Conservation (phyloP, 305 asterid genomes). For the Fraxinus ornus region DNA sequence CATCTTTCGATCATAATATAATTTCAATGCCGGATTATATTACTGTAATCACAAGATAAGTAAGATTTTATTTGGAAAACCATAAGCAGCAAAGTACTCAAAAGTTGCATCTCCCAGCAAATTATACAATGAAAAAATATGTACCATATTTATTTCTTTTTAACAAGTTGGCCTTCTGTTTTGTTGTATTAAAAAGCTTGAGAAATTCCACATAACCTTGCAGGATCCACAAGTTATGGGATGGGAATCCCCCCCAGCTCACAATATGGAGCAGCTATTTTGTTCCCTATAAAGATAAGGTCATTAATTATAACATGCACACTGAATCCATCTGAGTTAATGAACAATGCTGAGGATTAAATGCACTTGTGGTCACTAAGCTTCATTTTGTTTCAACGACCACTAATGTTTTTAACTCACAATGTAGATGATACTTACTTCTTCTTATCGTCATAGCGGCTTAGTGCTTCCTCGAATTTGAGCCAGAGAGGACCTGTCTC, state of each 20-base stretch:
- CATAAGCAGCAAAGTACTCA: not conserved
- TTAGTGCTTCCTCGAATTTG: slow-evolving; percentile 64
- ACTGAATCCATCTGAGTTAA: not conserved
- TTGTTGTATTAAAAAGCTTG: not conserved
- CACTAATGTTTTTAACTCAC: not conserved
- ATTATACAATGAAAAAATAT: not conserved
- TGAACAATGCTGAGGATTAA: not conserved
- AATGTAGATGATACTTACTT: slow-evolving; percentile 36
- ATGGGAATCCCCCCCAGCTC: slow-evolving; percentile 23
- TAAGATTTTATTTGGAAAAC: not conserved
- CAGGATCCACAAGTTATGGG: slow-evolving; percentile 15
- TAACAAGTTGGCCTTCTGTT: not conserved
- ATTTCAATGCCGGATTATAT: not conserved
- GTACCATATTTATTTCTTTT: slow-evolving; percentile 9
- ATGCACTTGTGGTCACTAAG: not conserved
- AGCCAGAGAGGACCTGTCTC: slow-evolving; percentile 61
- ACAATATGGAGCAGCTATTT: slow-evolving; percentile 63
- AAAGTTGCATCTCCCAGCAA: not conserved
- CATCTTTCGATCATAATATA: not conserved
- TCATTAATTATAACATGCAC: slow-evolving; percentile 17
- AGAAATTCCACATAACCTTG: not conserved
- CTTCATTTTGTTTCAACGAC: not conserved
- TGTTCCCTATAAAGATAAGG: slow-evolving; percentile 39
- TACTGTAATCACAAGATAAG: not conserved
- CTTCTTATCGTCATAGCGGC: slow-evolving; percentile 46